Conservation (phyloP, 75 land plant genomes). For the Chamaecyparis obtusa region DNA sequence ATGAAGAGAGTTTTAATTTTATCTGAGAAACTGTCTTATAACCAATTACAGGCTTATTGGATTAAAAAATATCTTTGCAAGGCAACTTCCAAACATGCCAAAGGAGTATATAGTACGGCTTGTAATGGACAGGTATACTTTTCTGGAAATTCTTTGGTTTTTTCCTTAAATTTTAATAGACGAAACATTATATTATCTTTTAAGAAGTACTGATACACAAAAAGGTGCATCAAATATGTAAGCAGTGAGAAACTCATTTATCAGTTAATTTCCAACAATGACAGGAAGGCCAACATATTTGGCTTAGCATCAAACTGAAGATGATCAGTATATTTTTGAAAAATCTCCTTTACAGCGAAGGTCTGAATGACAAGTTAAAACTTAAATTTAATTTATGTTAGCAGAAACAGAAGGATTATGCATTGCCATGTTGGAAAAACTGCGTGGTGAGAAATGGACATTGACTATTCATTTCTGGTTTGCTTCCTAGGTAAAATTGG, state of each 20-base stretch:
- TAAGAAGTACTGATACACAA: neutral
- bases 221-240: neutral
- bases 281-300: neutral
- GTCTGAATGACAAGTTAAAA: neutral
- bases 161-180: neutral
- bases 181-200: neutral
- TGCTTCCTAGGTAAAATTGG: neutral
- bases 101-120: constrained; percentile 98
- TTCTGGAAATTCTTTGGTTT: neutral
- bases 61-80: constrained; percentile 94
- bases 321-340: neutral
- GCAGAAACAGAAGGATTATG: neutral
- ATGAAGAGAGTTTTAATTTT: neutral
- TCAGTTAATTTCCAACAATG: neutral
- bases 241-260: neutral
- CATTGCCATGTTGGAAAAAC: neutral
- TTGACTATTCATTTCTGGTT: neutral
- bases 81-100: constrained; percentile 99
- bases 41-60: constrained; percentile 78
- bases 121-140: constrained; percentile 90
- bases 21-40: constrained; percentile 8
- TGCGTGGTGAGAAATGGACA: neutral
- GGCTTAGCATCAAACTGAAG: neutral
- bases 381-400: no score
- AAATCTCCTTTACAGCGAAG: neutral